These are phyloP conservation scores for Diaporthe batatas DNA, from an alignment of 2,329 filamentous ascomycete genomes.

Conservation along the genomic window DNA sequence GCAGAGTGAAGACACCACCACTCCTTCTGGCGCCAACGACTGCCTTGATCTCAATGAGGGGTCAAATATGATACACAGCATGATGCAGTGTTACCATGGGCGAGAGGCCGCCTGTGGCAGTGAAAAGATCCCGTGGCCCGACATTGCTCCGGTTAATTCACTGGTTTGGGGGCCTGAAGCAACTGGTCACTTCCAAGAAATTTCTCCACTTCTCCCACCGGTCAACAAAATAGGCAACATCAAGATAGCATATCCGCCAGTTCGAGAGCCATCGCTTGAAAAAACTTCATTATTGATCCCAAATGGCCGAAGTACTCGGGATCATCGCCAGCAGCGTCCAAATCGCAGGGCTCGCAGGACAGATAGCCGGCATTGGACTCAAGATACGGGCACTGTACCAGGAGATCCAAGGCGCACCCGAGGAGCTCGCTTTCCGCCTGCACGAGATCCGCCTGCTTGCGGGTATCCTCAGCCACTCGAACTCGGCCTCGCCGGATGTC, in stretches of 20 bases:
- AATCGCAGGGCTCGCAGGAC: background rate
- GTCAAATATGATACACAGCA: background rate
- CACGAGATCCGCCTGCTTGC: background rate
- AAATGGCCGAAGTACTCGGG: background rate
- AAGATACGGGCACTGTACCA: background rate
- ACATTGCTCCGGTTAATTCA: background rate
- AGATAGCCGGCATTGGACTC: background rate
- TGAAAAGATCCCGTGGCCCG: too few relatives aligned
- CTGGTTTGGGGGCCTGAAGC: background rate
- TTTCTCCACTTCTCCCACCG: background rate
- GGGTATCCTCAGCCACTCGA: background rate
- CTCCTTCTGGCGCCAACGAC: background rate
- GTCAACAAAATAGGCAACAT: background rate
- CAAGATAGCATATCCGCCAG: background rate
- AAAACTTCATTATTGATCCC: background rate
- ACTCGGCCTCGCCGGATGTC: background rate
- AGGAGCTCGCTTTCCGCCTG: background rate
- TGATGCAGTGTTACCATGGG: background rate
- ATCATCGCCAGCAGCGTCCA: background rate
- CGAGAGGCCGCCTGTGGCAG: background rate
- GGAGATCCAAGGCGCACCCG: background rate
- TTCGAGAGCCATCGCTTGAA: background rate
- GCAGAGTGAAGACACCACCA: background rate
- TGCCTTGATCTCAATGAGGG: background rate
- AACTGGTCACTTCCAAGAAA: background rate